Evolutionary conservation across 2,329 filamentous ascomycete species (phyloP), one percentile per base, ranked within the genome.

Genomic region (Capronia coronata): DNA sequence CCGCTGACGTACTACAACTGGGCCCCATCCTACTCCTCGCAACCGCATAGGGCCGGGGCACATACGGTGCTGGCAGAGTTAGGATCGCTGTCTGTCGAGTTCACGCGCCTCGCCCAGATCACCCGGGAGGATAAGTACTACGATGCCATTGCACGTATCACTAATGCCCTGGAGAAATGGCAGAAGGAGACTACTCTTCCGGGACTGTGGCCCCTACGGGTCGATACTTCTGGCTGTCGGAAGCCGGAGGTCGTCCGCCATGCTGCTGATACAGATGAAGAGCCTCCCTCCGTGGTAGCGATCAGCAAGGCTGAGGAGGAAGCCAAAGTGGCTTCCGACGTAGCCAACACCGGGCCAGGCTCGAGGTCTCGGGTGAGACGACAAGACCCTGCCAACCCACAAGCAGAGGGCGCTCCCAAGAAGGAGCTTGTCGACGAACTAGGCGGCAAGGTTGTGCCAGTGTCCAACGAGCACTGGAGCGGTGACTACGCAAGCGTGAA

Each of bases 121-220:
- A 95, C 90, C 0, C 80, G 81, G 49, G 75, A 91, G 52, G 69
- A 83, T 59, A 89, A 83, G 64, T 96, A 94, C 68, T 96, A 94
- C 63, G 90, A 95, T 68, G 89, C 88, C 13, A 76, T 95, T 53
- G 86, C 87, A 42, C 83, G 89, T 52, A 86, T 96, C 61, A 94
- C 87, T 14, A 75, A 94, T 63, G 83, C 83, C 6, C 75, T 96
- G 21, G 79, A 89, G 54, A 78, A 83, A 44, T 80, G 83, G 69
- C 87, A 95, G 68, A 78, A 82, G 59, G 66, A 73, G 3, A 90
- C 85, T 1, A 74, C 75, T 2, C 71, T 95, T 6, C 80, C 84
- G 1, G 89, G 90, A 1, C 77, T 95, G 61, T 95, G 91, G 72
- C 88, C 90, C 0, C 77, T 86, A 56, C 73, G 41, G 18, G 69